These are phyloP conservation scores for Suillus weaverae DNA, from an alignment of 768 basidiomycete genomes.

Conservation along the genomic window DNA sequence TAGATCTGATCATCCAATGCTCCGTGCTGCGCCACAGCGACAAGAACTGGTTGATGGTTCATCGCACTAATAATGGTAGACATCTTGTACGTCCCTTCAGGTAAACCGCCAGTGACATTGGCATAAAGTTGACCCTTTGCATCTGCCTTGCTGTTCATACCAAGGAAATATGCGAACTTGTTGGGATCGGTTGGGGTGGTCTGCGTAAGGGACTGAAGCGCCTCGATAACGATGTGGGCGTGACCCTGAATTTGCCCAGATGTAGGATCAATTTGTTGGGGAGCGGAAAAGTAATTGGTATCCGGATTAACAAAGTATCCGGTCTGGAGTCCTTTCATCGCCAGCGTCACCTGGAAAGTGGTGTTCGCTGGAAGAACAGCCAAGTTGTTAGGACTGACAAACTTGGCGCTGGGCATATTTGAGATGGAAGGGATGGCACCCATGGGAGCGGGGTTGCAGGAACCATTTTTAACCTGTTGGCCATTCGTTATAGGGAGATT, in stretches of 20 bases:
- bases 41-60: conserved; percentile 44
- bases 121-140: conserved; percentile 46
- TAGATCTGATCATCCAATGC: conserved; percentile 43
- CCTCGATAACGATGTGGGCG: conserved; percentile 61
- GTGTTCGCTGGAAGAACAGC: conserved; percentile 42
- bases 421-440: conserved; percentile 52
- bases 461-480: conserved; percentile 48
- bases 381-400: conserved; percentile 46
- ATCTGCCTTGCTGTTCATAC: conserved; percentile 45
- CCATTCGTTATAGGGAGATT: conserved; percentile 61
- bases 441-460: conserved; percentile 64
- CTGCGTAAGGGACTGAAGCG: conserved; percentile 46
- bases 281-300: conserved; percentile 54
- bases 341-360: conserved; percentile 55
- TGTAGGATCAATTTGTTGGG: conserved; percentile 46
- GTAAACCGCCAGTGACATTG: conserved; percentile 53
- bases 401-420: conserved; percentile 58
- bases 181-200: conserved; percentile 50
- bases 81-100: conserved; percentile 51
- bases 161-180: conserved; percentile 60
- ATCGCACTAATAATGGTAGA: conserved; percentile 44
- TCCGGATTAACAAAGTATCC: conserved; percentile 61
- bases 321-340: conserved; percentile 43
- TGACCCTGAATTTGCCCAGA: conserved; percentile 60
- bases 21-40: conserved; percentile 42